Evolutionary conservation across 2,329 filamentous ascomycete species (phyloP).

Genomic region (Aspergillus tamarii): DNA sequence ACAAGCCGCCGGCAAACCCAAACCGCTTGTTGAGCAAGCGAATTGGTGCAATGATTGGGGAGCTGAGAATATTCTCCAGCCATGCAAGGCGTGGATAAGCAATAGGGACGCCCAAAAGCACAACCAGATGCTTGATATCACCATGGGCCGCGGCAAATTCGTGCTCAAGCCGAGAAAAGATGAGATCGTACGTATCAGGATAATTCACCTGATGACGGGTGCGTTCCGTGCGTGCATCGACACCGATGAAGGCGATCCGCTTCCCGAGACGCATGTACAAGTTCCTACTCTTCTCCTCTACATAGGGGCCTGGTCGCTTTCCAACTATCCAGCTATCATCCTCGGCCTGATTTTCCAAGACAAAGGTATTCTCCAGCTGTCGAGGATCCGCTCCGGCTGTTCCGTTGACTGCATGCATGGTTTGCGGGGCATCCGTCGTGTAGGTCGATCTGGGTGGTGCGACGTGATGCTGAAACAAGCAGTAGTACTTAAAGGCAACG

Average conservation of each 20-base stretch:
- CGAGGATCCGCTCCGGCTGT: conserved; percentile 63
- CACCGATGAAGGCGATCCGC: conserved; percentile 65
- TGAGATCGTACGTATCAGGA: conserved; percentile 62
- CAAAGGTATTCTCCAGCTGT: conserved; percentile 75
- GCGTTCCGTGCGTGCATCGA: conserved; percentile 69
- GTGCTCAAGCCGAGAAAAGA: conserved; percentile 58
- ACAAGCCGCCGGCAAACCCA: conserved; percentile 79
- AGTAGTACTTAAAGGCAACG: conserved; percentile 62
- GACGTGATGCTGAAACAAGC: conserved; percentile 74
- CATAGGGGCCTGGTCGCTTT: conserved; percentile 68
- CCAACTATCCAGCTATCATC: conserved; percentile 81
- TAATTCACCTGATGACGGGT: conserved; percentile 95
- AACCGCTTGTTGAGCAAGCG: conserved; percentile 90
- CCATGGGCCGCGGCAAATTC: conserved; percentile 57
- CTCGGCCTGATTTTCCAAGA: conserved; percentile 59
- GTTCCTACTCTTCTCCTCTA: conserved; percentile 63
- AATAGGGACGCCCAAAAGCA: conserved; percentile 73
- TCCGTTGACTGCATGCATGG: conserved; percentile 54
- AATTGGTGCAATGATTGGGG: conserved; percentile 83
- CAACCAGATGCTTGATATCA: conserved; percentile 64
- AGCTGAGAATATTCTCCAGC: conserved; percentile 89
- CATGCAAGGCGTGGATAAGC: conserved; percentile 77
- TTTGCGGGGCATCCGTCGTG: conserved; percentile 71
- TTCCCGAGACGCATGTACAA: conserved; percentile 67
- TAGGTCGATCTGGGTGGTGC: conserved; percentile 84